Conservation (phyloP, 2,329 filamentous ascomycete genomes). For the Sporothrix mexicana region DNA sequence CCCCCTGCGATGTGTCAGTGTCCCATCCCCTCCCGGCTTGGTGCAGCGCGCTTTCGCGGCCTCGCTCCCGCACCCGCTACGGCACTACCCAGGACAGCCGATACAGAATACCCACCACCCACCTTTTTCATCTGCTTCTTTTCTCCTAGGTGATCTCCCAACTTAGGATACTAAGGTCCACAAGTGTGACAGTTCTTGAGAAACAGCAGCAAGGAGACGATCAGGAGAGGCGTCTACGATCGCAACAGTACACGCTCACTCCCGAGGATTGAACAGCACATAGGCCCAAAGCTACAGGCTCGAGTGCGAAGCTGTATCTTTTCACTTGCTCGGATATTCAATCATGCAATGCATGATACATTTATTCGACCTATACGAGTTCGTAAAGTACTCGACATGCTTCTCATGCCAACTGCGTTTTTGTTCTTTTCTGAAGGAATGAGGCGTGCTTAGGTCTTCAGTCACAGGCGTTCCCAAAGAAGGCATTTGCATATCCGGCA, state of each 20-base stretch:
- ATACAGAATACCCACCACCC: conserved; percentile 26
- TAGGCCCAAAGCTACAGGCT: no score
- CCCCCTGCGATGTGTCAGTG: background rate
- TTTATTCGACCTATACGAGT: background rate
- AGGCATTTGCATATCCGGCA: conserved; percentile 16
- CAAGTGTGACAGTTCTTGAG: background rate
- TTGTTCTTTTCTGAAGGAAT: background rate
- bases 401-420: background rate
- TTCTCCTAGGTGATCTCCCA: conserved; percentile 33
- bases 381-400: background rate
- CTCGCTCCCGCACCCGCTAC: conserved; percentile 29
- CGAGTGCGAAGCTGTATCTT: no score
- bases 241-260: no score
- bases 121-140: background rate
- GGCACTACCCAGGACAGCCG: conserved; percentile 32
- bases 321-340: no score
- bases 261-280: no score
- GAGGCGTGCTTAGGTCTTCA: background rate
- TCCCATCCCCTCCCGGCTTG: background rate
- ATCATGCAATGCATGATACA: no score
- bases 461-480: conserved; percentile 2
- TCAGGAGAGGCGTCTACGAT: background rate
- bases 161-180: background rate
- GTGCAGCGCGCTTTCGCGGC: conserved; percentile 24
- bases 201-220: background rate